phyloP scores from a whole-genome alignment of 2,329 filamentous ascomycete species.

The Aspergillus luchuensis region DNA sequence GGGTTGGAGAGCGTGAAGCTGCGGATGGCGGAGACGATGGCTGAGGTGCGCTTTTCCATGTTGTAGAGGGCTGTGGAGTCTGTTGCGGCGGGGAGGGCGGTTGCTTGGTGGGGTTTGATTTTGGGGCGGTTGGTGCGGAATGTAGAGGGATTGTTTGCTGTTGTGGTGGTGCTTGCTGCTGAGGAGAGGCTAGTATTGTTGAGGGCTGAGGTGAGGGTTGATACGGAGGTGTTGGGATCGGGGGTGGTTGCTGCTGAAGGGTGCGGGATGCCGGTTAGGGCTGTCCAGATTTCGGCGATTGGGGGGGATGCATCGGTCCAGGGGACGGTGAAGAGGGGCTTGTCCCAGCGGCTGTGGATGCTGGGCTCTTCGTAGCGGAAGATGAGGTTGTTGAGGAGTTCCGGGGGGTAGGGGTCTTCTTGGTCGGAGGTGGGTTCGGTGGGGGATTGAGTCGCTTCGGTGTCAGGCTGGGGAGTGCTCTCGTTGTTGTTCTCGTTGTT shows the following conservation, averaged over 20 bases:
- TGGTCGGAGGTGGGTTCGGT: conserved; percentile 11
- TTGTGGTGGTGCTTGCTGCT: conserved; percentile 30
- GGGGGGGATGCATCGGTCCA: conserved; percentile 59
- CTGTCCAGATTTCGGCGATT: conserved; percentile 62
- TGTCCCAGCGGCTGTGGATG: conserved; percentile 66
- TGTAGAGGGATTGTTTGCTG: conserved; percentile 9
- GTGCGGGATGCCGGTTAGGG: conserved; percentile 47
- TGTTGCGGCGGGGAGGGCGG: conserved; percentile 43
- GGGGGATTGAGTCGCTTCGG: not conserved
- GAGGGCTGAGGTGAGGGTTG: conserved; percentile 19
- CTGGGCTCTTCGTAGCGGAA: conserved; percentile 70
- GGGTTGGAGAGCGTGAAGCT: conserved; percentile 42
- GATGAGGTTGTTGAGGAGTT: conserved; percentile 64
- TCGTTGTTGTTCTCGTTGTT: conserved; percentile 8
- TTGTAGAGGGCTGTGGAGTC: conserved; percentile 46
- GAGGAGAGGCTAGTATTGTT: conserved; percentile 27
- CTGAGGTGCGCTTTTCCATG: conserved; percentile 47
- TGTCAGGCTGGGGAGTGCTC: conserved; percentile 4
- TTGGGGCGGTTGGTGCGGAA: conserved; percentile 24
- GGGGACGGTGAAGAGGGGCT: conserved; percentile 64
- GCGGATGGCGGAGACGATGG: conserved; percentile 46
- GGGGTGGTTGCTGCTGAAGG: conserved; percentile 20
- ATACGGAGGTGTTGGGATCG: conserved; percentile 20
- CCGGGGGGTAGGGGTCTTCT: conserved; percentile 52
- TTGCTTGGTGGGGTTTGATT: conserved; percentile 48